These are phyloP conservation scores for Fraxinus baroniana DNA, from an alignment of 305 asterid genomes.

Conservation along the genomic window DNA sequence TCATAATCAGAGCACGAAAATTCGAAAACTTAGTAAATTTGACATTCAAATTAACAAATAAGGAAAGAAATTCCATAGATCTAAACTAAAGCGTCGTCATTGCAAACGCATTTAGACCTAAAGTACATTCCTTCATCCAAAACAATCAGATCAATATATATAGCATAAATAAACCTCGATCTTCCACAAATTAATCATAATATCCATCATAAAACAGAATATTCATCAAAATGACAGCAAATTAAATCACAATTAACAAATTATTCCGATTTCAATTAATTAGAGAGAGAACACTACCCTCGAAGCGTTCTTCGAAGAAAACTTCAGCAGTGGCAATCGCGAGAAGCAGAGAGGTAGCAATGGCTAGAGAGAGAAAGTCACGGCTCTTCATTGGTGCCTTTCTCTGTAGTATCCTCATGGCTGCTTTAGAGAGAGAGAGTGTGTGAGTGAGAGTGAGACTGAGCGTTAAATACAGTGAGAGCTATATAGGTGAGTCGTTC, in stretches of 20 bases:
- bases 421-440: slow-evolving; percentile 15
- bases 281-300: slow-evolving; percentile 42
- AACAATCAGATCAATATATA: slow-evolving; percentile 31
- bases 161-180: slow-evolving; percentile 9
- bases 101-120: slow-evolving; percentile 6
- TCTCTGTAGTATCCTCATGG: slow-evolving; percentile 58
- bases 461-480: background rate
- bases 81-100: slow-evolving; percentile 27
- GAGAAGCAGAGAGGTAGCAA: slow-evolving; percentile 51
- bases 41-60: background rate
- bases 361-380: slow-evolving; percentile 40
- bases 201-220: background rate
- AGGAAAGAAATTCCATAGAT: slow-evolving; percentile 32
- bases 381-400: slow-evolving; percentile 39
- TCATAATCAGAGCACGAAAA: background rate
- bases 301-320: slow-evolving; percentile 88
- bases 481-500: slow-evolving; percentile 26
- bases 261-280: background rate
- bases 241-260: background rate
- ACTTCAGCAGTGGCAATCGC: slow-evolving; percentile 61
- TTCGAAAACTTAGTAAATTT: background rate
- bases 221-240: background rate
- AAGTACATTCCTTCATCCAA: slow-evolving; percentile 4
- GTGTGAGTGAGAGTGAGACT: background rate
- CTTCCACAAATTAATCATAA: background rate